A percentile compares a stretch with the other conserved stretches of the same genome.
These are phyloP conservation scores for Fusarium sp. DNA, from an alignment of 2,329 filamentous ascomycete genomes.

Conservation along the genomic window DNA sequence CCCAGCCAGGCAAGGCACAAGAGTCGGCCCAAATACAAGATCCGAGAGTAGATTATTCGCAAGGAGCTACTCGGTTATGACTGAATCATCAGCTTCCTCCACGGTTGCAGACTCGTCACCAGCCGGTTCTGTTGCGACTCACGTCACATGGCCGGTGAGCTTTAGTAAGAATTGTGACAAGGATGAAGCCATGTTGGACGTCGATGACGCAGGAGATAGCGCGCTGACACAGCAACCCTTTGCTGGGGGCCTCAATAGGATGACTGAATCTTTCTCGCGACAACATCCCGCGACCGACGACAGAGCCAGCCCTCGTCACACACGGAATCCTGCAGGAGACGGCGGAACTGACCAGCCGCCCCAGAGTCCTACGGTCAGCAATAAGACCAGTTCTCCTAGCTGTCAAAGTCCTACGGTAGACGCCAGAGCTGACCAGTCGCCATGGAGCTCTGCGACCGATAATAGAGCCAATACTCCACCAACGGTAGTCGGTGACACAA, in stretches of 20 bases:
- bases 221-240: too few species aligned
- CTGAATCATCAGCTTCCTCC: background rate
- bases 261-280: background rate
- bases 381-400: background rate
- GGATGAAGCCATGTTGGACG: background rate
- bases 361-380: background rate
- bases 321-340: too few species aligned
- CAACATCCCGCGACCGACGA: background rate
- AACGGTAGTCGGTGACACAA: background rate
- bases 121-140: constrained; percentile 1
- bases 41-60: background rate
- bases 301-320: background rate
- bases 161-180: background rate
- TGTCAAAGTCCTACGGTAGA: background rate
- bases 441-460: background rate
- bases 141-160: constrained; percentile 12
- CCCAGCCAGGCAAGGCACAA: background rate
- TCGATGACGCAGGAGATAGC: background rate
- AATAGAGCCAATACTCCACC: background rate
- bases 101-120: background rate
- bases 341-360: too few species aligned
- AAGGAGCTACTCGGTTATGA: background rate
- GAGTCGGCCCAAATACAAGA: too few species aligned
- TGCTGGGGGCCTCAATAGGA: background rate
- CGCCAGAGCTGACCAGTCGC: background rate